Percentiles rank a stretch among this genome's conserved stretches.
Evolutionary conservation across 164 flowering plant genomes (phyloP).

Genomic region (Taxillus chinensis): DNA sequence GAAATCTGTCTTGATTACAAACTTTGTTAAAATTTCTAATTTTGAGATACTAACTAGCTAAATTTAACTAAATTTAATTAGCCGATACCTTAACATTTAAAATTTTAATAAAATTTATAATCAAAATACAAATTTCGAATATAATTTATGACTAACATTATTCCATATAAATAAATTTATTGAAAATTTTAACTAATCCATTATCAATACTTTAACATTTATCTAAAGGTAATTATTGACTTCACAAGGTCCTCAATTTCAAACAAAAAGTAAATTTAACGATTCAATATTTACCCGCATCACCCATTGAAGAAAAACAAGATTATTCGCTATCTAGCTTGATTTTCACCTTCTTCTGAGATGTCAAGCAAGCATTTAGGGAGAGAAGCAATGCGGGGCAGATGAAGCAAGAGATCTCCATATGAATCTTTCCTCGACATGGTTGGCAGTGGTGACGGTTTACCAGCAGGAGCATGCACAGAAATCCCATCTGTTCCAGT

Average conservation of each 20-base stretch:
- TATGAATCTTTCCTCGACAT: constrained; percentile 79
- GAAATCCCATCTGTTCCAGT: constrained; percentile 13
- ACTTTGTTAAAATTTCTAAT: too few species aligned
- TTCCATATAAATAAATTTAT: not conserved
- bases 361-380: constrained; percentile 74
- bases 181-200: not conserved
- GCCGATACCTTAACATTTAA: too few species aligned
- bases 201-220: not conserved
- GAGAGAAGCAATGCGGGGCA: constrained; percentile 80
- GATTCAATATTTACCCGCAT: not conserved
- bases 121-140: too few species aligned
- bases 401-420: constrained; percentile 68
- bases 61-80: too few species aligned
- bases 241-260: not conserved
- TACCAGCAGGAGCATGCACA: constrained; percentile 24
- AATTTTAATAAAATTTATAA: too few species aligned
- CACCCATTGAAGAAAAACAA: not conserved
- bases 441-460: constrained; percentile 20
- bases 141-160: too few species aligned
- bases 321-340: constrained; percentile 20
- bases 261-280: not conserved
- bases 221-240: not conserved
- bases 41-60: too few species aligned
- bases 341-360: constrained; percentile 50
- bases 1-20: too few species aligned